Conservation (phyloP, 257 asterid genomes). For the Nyctanthes arbortristis region DNA sequence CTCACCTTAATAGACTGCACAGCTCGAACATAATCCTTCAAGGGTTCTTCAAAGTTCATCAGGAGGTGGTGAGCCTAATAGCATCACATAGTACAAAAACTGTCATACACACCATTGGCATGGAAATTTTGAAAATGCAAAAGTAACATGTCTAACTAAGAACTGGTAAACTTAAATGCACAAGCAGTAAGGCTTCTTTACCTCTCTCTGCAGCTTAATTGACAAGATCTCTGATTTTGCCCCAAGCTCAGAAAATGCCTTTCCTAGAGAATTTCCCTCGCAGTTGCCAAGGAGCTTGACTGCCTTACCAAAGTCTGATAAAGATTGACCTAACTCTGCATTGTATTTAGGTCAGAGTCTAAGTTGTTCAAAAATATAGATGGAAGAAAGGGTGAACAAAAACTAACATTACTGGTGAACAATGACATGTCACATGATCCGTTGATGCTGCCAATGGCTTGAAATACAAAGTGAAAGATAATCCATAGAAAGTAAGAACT, state of each 20-base stretch:
- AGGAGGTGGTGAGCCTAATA: constrained; percentile 88
- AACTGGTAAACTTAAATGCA: background rate
- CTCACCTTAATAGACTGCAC: constrained; percentile 96
- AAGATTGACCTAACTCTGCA: constrained; percentile 89
- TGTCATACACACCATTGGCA: background rate
- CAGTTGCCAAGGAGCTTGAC: constrained; percentile 81
- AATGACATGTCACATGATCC: background rate
- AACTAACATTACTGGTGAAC: background rate
- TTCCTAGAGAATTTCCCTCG: constrained; percentile 84
- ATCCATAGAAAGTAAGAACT: background rate
- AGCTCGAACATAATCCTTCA: constrained; percentile 94
- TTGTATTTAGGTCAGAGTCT: constrained; percentile 23
- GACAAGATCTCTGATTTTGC: constrained; percentile 78
- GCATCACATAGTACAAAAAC: constrained; percentile 16
- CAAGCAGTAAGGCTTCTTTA: too few species aligned
- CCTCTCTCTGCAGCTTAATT: constrained; percentile 82
- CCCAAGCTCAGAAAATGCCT: constrained; percentile 92
- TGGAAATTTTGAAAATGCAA: constrained; percentile 16
- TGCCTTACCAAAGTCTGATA: constrained; percentile 93
- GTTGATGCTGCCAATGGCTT: background rate
- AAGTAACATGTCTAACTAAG: background rate
- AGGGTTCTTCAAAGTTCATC: constrained; percentile 96
- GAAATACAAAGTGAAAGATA: background rate
- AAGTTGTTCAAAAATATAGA: background rate
- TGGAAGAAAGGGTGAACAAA: background rate